phyloP scores from a whole-genome alignment of 306 rosid species.

The Spatholobus suberectus region DNA sequence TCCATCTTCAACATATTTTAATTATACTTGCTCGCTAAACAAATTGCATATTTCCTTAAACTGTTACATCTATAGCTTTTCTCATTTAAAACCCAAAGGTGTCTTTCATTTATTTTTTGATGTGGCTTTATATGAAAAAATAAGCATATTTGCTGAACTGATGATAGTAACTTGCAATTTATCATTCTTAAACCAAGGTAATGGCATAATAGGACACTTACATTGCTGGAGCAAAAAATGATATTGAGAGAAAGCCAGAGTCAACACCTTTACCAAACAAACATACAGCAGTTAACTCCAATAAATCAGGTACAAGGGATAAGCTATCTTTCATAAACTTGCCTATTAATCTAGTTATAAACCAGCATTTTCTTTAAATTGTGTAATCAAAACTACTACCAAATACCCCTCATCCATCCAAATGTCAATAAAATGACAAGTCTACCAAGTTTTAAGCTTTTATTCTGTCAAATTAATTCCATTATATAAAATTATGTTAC shows the following conservation, averaged over 20 bases:
- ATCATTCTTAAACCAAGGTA: conserved; percentile 37
- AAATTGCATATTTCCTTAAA: background rate
- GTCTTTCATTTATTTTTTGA: background rate
- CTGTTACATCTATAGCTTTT: conserved; percentile 11
- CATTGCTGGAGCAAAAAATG: conserved; percentile 55
- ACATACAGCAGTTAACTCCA: conserved; percentile 50
- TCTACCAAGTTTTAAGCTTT: background rate
- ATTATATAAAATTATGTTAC: background rate
- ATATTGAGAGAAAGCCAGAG: conserved; percentile 53
- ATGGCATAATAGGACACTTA: conserved; percentile 54
- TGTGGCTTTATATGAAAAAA: background rate
- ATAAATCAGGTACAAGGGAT: conserved; percentile 56
- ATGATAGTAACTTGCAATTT: conserved; percentile 17
- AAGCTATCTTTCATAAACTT: conserved; percentile 64
- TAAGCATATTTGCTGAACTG: background rate
- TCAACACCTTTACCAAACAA: conserved; percentile 49
- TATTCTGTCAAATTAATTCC: conserved; percentile 4
- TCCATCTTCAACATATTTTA: background rate
- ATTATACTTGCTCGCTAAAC: conserved; percentile 21
- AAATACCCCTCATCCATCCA: conserved; percentile 7
- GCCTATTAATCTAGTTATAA: conserved; percentile 11
- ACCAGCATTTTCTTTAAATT: conserved; percentile 21
- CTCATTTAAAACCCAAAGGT: conserved; percentile 25
- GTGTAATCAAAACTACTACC: background rate
- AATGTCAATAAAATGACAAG: background rate